Conservation (phyloP, 1,139 yeast genomes). For the Blastobotrys arbuscula region DNA sequence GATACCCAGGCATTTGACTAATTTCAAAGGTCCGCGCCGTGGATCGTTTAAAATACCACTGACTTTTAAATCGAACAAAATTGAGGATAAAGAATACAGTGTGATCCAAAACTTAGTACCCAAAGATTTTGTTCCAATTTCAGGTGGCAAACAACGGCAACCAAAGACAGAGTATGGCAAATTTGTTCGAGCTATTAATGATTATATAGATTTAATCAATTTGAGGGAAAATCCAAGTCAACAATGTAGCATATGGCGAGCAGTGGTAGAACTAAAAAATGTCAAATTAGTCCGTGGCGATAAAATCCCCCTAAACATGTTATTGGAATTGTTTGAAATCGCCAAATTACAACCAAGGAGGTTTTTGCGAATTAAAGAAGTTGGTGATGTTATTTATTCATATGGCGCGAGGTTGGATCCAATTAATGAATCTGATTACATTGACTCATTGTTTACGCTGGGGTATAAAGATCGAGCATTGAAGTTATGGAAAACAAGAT, state of each 20-base stretch:
- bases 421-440: conserved; percentile 34
- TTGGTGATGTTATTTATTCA: conserved; percentile 30
- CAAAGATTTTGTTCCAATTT: not conserved
- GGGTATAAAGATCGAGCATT: conserved; percentile 27
- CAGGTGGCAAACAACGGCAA: not conserved
- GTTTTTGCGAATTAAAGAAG: conserved; percentile 21
- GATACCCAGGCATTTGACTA: not conserved
- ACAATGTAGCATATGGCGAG: conserved; percentile 17
- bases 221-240: conserved; percentile 11
- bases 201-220: conserved; percentile 8
- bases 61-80: not conserved
- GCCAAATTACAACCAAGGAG: conserved; percentile 25
- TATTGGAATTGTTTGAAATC: conserved; percentile 27
- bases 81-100: not conserved
- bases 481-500: conserved; percentile 29
- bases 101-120: not conserved
- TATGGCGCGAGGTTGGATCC: conserved; percentile 34
- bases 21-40: not conserved
- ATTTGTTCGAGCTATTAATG: conserved; percentile 4
- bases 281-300: conserved; percentile 10
- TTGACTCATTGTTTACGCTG: conserved; percentile 28
- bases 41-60: conserved; percentile 6
- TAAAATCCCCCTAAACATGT: conserved; percentile 24
- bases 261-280: conserved; percentile 10
- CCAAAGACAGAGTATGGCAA: conserved; percentile 5